Evolutionary conservation across 2,329 filamentous ascomycete genomes (phyloP).

Genomic region (Fusarium mangiferae): DNA sequence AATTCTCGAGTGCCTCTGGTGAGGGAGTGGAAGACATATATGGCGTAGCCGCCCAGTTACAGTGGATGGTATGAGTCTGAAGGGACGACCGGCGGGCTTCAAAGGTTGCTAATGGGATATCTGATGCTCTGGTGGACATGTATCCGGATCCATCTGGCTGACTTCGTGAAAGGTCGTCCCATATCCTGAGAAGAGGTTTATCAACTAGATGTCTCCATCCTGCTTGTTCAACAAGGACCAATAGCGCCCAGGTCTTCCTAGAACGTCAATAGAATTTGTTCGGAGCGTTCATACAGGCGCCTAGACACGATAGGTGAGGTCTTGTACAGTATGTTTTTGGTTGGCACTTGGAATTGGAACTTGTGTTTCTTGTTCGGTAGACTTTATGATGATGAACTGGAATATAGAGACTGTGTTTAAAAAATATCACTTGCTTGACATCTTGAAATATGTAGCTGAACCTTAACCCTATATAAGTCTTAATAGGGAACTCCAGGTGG

Average conservation of each 20-base stretch:
- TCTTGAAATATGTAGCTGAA: too few relatives aligned
- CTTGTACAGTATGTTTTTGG: neutral
- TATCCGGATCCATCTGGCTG: neutral
- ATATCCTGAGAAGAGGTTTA: neutral
- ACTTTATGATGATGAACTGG: neutral
- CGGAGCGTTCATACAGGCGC: neutral
- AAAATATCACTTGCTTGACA: neutral
- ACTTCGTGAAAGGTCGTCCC: conserved; percentile 1
- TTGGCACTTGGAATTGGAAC: neutral
- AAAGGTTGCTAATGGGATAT: neutral
- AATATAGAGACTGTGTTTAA: too few relatives aligned
- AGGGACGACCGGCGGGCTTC: neutral
- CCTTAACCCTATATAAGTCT: neutral
- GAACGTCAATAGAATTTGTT: neutral
- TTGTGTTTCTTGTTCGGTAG: neutral
- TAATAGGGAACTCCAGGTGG: too few relatives aligned
- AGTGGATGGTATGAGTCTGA: neutral
- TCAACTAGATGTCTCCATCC: neutral
- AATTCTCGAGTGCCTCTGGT: neutral
- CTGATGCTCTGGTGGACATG: neutral
- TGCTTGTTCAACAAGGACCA: neutral
- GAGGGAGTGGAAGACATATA: conserved; percentile 7
- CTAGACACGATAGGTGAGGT: neutral
- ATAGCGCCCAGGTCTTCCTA: neutral
- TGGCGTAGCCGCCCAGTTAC: neutral